Conservation (phyloP, 129 eudicot species). For the Chrysanthemum seticuspe region DNA sequence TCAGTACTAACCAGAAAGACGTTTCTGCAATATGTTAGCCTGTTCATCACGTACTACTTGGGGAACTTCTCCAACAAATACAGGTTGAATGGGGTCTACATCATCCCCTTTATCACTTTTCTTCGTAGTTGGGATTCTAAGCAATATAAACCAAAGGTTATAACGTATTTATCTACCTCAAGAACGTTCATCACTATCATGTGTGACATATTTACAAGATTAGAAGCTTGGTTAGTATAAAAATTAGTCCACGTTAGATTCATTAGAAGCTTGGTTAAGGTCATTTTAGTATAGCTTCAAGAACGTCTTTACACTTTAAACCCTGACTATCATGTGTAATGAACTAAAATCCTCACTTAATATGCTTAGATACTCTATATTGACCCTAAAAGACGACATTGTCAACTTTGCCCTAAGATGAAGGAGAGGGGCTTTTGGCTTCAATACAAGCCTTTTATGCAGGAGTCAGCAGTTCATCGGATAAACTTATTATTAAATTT, state of each 20-base stretch:
- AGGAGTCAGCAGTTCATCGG: no score
- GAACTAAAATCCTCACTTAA: no score
- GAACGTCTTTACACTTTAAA: no score
- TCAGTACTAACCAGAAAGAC: constrained; percentile 55
- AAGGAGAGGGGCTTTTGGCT: no score
- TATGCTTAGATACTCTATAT: no score
- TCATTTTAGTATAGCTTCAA: no score
- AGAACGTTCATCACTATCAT: constrained; percentile 6
- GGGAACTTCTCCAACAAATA: constrained; percentile 88
- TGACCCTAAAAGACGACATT: no score
- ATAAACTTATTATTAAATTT: background rate
- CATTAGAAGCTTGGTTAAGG: background rate
- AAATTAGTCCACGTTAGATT: background rate
- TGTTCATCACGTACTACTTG: constrained; percentile 88
- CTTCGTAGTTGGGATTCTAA: constrained; percentile 63
- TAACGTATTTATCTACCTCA: constrained; percentile 1
- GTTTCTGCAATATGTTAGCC: constrained; percentile 45
- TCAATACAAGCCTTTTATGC: no score
- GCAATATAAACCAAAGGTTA: constrained; percentile 19
- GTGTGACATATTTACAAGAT: constrained; percentile 14
- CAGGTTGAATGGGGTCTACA: constrained; percentile 63
- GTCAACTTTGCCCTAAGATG: no score
- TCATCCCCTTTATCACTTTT: constrained; percentile 55
- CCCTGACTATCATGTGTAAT: no score
- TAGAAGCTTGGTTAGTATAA: background rate